phyloP scores from a whole-genome alignment of 139 green algal species.

The Tetraselmis striata region DNA sequence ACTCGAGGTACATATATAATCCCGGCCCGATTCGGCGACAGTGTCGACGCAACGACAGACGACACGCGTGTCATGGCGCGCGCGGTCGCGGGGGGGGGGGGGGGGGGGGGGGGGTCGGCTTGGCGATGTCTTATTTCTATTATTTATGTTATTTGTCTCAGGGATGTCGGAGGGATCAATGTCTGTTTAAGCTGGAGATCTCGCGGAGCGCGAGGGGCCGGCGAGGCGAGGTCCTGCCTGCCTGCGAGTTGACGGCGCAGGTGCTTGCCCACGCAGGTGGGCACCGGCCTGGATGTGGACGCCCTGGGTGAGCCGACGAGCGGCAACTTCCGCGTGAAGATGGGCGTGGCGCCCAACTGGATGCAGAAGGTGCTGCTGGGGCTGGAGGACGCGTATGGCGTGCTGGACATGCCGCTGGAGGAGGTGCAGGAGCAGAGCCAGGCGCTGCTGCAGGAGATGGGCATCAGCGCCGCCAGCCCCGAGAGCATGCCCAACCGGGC shows the following conservation, averaged over 20 bases:
- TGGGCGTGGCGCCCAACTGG: slow-evolving; percentile 15
- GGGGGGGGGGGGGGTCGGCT: too few relatives aligned
- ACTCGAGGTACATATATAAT: neutral
- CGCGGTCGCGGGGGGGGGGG: too few relatives aligned
- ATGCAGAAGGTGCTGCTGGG: slow-evolving; percentile 43
- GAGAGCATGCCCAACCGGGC: slow-evolving; percentile 51
- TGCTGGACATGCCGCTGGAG: slow-evolving; percentile 27
- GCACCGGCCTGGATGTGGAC: slow-evolving; percentile 48
- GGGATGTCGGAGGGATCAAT: too few relatives aligned
- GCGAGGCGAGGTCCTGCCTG: neutral
- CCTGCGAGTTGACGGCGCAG: neutral
- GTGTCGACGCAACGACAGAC: too few relatives aligned
- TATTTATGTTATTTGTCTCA: too few relatives aligned
- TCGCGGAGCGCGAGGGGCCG: too few relatives aligned
- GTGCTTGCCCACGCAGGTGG: neutral
- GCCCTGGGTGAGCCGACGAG: slow-evolving; percentile 62
- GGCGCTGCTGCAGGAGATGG: slow-evolving; percentile 13
- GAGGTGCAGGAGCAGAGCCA: slow-evolving; percentile 34
- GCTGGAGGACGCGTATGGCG: slow-evolving; percentile 5
- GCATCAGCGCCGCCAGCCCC: slow-evolving; percentile 38
- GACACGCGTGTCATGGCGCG: too few relatives aligned
- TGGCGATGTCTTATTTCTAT: too few relatives aligned
- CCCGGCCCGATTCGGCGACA: too few relatives aligned
- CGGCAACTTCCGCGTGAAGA: slow-evolving; percentile 63
- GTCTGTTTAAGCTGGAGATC: too few relatives aligned